A percentile compares a stretch with the other conserved stretches of the same genome.
phyloP scores from a whole-genome alignment of 306 rosid genomes.

The Pyrus communis region DNA sequence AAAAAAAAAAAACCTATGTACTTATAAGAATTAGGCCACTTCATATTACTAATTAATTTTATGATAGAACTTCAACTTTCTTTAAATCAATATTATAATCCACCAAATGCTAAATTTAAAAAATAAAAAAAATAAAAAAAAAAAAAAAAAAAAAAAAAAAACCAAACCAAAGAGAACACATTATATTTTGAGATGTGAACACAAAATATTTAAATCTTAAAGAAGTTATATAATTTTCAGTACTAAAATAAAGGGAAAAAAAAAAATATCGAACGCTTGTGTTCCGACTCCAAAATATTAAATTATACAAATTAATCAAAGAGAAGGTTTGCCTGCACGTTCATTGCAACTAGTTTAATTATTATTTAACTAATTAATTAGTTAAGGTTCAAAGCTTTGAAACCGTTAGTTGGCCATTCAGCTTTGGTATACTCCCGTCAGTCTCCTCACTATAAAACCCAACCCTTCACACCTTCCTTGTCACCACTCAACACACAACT shows the following conservation, averaged over 20 bases:
- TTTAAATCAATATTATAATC: not conserved
- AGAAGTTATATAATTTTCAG: not conserved
- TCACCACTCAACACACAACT: not conserved
- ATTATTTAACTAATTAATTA: not conserved
- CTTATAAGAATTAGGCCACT: too few relatives aligned
- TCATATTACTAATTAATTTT: too few relatives aligned
- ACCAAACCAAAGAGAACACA: not conserved
- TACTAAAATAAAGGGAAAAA: not conserved
- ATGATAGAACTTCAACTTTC: too few relatives aligned
- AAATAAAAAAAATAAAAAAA: too few relatives aligned
- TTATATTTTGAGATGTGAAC: not conserved
- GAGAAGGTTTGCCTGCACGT: constrained; percentile 17
- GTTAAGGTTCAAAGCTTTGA: not conserved
- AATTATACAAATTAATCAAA: not conserved
- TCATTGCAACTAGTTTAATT: not conserved
- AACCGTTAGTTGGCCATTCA: not conserved
- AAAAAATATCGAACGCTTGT: not conserved
- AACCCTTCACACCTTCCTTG: not conserved
- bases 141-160: too few relatives aligned
- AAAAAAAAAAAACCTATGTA: too few relatives aligned
- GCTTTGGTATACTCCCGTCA: not conserved
- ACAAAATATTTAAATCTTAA: not conserved
- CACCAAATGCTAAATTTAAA: too few relatives aligned
- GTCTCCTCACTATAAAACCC: not conserved
- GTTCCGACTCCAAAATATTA: not conserved